Conservation (phyloP, 176 grass and related monocot species). For the Chrysopogon serrulatus region DNA sequence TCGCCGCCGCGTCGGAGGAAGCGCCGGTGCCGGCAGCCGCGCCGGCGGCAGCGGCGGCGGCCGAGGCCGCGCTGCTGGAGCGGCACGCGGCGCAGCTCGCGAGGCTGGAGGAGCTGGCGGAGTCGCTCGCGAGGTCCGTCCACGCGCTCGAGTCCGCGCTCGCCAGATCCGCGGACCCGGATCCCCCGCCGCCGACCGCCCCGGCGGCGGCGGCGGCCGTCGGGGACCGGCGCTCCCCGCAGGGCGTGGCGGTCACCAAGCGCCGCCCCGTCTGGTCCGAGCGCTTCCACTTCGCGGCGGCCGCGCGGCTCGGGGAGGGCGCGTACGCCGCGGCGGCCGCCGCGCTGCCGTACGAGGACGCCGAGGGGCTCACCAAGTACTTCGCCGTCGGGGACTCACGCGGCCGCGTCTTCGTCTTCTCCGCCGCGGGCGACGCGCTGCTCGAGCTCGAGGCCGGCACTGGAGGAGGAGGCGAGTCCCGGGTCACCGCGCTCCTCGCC, state of each 20-base stretch:
- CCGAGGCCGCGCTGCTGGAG: slow-evolving; percentile 22
- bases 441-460: slow-evolving; percentile 48
- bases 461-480: slow-evolving; percentile 16
- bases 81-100: slow-evolving; percentile 42
- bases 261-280: slow-evolving; percentile 62
- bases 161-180: slow-evolving; percentile 33
- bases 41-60: not conserved
- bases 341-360: slow-evolving; percentile 62
- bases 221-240: not conserved
- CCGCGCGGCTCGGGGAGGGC: slow-evolving; percentile 47
- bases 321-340: slow-evolving; percentile 34
- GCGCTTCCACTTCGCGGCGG: slow-evolving; percentile 62
- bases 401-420: slow-evolving; percentile 81
- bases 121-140: slow-evolving; percentile 42
- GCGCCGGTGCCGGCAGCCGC: not conserved
- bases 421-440: slow-evolving; percentile 58
- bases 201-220: not conserved
- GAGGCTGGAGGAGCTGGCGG: slow-evolving; percentile 53
- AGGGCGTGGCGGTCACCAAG: slow-evolving; percentile 59
- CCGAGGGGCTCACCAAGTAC: too few species aligned
- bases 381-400: too few species aligned
- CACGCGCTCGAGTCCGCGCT: slow-evolving; percentile 32
- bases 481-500: slow-evolving; percentile 59
- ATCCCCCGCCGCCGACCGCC: slow-evolving; percentile 2
- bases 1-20: not conserved